Evolutionary conservation across 2,329 filamentous ascomycete genomes (phyloP), one percentile per base, ranked within the genome.

Genomic region (Furcasterigmium furcatum): DNA sequence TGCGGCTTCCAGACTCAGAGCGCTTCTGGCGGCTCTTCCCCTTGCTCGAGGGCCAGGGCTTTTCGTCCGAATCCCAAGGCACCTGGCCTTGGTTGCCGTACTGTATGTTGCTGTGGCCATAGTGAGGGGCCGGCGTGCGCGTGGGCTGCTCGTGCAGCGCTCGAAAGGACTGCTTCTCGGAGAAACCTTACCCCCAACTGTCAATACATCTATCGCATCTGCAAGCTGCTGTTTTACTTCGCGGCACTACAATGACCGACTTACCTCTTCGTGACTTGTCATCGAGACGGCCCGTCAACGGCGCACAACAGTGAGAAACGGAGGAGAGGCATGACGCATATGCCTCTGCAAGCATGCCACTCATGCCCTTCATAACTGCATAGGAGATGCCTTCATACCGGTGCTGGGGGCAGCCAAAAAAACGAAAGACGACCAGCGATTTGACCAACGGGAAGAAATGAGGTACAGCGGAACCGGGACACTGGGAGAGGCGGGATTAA

Each of bases 321-420:
- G 67, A 69, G 52, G 67, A 64, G 48, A 77, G 65, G 71, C 73
- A 78, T 50, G 72, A 72, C 48, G 65, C 56, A 57, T 67, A 68
- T 38, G 64, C 61, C 57, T 66, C 66, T 58, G 60, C 58, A 51
- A 72, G 59, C 56, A 71, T 66, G 57, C 63, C 65, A 61, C 62
- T 65, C 58, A 68, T 59, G 53, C 58, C 53, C 59, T 65, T 71
- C 69, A 73, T 74, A 36, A 49, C 50, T 52, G 48, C 41, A 46
- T 35, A 21, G 21, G 19, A 40, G 40, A 13, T 30, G 18, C 42
- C 50, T 46, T 46, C 50, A 51, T 52, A 41, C 50, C 46, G 48
- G 40, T 24, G 29, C 20, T 24, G 34, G n/a, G 34, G 34, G 5
- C 16, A 18, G 20, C 12, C n/a, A 27, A 50, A 41, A 43, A 36